Evolutionary conservation across 108 stramenopile species (phyloP), one percentile per base, ranked within the genome.

Genomic region (Phaeodactylum tricornutum): DNA sequence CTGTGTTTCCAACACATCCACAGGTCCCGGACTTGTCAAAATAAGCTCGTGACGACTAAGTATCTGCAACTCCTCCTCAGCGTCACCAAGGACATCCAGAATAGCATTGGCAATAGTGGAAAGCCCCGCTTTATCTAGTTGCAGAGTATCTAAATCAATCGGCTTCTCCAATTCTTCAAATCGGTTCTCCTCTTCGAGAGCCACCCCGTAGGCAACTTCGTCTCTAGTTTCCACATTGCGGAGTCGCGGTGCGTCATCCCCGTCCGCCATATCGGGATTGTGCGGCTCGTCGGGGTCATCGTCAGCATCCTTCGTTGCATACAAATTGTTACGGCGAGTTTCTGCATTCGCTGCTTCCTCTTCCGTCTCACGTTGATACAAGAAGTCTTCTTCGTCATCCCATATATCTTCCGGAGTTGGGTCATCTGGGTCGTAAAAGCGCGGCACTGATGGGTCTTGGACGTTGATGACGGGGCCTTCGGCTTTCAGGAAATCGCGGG

Each of bases 41-140:
- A 81, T 62, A 12, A 90, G 24, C 53, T 90, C 81, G 50, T 90
- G 88, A 14, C 88, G 64, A 6, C 53, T 50, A 29, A 90, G 49
- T 15, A 90, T 65, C 29, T 61, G 54, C 50, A 85, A 59, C 6
- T 64, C 51, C 3, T 74, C 62, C 40, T 90, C 88, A 19, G 71
- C 84, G 4, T 67, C 62, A 20, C 67, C 60, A 28, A 85, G 55
- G 0, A 73, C 83, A 2, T 69, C 69, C 33, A 75, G 46, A 31
- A 90, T 77, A 4, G 79, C 66, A 27, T 67, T 57, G 21, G 74
- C 77, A 44, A 90, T 62, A 7, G 63, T 59, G 7, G 71, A 69
- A 31, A 90, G 42, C 14, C 71, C 75, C 29, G 68, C 69, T 8
- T 77, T 74, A 59, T 87, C 63, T 15, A 87, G 61, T 43, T 42